Conservation (phyloP, 2,329 filamentous ascomycete species). For the Fusarium abutilonis region DNA sequence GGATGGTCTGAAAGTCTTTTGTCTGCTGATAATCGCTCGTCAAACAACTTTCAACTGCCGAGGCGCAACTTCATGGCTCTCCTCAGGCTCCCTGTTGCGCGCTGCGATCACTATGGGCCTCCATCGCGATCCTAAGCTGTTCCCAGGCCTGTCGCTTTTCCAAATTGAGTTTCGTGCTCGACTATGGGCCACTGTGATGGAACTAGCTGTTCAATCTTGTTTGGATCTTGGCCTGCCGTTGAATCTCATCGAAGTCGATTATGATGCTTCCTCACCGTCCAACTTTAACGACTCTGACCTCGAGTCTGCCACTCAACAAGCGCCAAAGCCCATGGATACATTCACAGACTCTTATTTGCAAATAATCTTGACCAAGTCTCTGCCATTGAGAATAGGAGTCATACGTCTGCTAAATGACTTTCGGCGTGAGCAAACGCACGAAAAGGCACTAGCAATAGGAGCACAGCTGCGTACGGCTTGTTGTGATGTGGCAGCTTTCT, state of each 20-base stretch:
- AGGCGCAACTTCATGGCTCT: slow-evolving; percentile 44
- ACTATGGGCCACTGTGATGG: slow-evolving; percentile 42
- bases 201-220: slow-evolving; percentile 38
- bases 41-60: slow-evolving; percentile 44
- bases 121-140: slow-evolving; percentile 39
- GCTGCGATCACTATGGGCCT: slow-evolving; percentile 44
- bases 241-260: slow-evolving; percentile 30
- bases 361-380: slow-evolving; percentile 35
- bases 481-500: slow-evolving; percentile 40
- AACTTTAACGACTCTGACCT: slow-evolving; percentile 42
- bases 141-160: slow-evolving; percentile 32
- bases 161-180: slow-evolving; percentile 38
- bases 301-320: slow-evolving; percentile 14
- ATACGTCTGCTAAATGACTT: slow-evolving; percentile 41
- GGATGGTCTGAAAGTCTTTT: slow-evolving; percentile 42
- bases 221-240: slow-evolving; percentile 41
- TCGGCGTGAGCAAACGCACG: slow-evolving; percentile 33
- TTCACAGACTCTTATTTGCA: slow-evolving; percentile 42
- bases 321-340: slow-evolving; percentile 6
- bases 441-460: slow-evolving; percentile 33
- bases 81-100: slow-evolving; percentile 38
- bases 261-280: slow-evolving; percentile 33
- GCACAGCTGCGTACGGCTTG: slow-evolving; percentile 38
- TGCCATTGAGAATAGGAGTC: slow-evolving; percentile 35
- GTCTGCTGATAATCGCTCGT: slow-evolving; percentile 38